These are phyloP conservation scores for Pleurotus eryngii DNA, from an alignment of 768 basidiomycete genomes.

Conservation along the genomic window DNA sequence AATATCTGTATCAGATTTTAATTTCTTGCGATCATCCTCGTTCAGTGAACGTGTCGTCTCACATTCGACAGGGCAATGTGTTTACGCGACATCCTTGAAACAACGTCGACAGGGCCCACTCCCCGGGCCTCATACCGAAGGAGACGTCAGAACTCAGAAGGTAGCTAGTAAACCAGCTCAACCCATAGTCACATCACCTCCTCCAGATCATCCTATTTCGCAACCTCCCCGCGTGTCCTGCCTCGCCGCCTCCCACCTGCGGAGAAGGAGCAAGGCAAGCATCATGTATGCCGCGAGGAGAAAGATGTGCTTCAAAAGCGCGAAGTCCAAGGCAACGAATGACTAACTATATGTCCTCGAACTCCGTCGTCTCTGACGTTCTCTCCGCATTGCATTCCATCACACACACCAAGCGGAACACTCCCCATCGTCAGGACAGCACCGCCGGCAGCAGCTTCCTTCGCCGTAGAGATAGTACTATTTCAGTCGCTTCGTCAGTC, in stretches of 20 bases:
- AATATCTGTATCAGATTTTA: conserved; percentile 10
- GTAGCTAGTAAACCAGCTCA: background rate
- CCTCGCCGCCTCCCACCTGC: background rate
- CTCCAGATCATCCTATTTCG: background rate
- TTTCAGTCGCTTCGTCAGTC: background rate
- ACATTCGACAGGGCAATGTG: no score
- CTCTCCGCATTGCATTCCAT: conserved; percentile 12
- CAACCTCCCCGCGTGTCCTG: background rate
- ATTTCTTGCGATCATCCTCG: background rate
- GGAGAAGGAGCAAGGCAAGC: background rate
- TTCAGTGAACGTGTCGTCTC: conserved; percentile 1
- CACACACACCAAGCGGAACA: background rate
- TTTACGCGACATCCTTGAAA: no score
- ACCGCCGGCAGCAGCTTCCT: background rate
- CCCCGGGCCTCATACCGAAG: no score
- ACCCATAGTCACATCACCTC: background rate
- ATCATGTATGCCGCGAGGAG: conserved; percentile 2
- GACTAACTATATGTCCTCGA: conserved; percentile 1
- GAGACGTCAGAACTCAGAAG: background rate
- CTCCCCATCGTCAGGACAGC: conserved; percentile 2
- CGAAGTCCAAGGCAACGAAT: background rate
- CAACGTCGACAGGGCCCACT: no score
- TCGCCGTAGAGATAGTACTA: conserved; percentile 3
- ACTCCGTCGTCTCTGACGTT: conserved; percentile 10
- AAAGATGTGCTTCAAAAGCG: background rate